These are phyloP conservation scores for Aureobasidium sp. DNA, from an alignment of 2,329 filamentous ascomycete genomes.

Conservation along the genomic window DNA sequence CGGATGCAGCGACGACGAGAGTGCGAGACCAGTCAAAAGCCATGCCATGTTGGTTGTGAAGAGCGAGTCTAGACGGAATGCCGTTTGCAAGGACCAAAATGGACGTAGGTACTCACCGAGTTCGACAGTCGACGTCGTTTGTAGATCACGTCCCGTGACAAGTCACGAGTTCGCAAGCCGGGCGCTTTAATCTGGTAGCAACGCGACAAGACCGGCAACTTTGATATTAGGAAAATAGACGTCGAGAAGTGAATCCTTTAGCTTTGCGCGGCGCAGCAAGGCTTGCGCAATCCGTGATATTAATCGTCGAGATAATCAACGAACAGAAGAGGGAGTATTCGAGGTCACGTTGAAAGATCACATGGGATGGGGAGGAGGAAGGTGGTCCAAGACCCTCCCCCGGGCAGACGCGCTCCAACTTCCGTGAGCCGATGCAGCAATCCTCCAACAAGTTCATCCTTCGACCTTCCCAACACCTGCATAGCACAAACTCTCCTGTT, in stretches of 20 bases:
- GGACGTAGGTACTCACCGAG: constrained; percentile 1
- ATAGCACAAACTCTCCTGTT: not conserved
- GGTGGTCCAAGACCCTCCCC: not conserved
- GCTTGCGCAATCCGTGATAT: not conserved
- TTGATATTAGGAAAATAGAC: not conserved
- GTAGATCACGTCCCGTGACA: constrained; percentile 11
- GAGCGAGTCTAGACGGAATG: not conserved
- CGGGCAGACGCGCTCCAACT: not conserved
- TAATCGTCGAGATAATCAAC: constrained; percentile 1
- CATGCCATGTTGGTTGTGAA: not conserved
- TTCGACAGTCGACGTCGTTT: constrained; percentile 3
- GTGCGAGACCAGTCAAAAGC: not conserved
- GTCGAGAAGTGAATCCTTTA: not conserved
- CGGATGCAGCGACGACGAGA: not conserved
- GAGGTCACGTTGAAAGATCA: constrained; percentile 9
- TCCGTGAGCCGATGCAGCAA: not conserved
- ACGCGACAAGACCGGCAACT: not conserved
- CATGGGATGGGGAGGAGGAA: not conserved
- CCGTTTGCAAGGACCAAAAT: not conserved
- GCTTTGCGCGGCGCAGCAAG: not conserved
- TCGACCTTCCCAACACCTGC: not conserved
- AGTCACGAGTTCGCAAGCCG: constrained; percentile 9
- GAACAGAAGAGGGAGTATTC: not conserved
- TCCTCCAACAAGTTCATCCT: not conserved
- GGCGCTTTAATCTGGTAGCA: constrained; percentile 1